Base-by-base conservation (phyloP, 768 basidiomycete genomes). In the Russula virescens region DNA sequence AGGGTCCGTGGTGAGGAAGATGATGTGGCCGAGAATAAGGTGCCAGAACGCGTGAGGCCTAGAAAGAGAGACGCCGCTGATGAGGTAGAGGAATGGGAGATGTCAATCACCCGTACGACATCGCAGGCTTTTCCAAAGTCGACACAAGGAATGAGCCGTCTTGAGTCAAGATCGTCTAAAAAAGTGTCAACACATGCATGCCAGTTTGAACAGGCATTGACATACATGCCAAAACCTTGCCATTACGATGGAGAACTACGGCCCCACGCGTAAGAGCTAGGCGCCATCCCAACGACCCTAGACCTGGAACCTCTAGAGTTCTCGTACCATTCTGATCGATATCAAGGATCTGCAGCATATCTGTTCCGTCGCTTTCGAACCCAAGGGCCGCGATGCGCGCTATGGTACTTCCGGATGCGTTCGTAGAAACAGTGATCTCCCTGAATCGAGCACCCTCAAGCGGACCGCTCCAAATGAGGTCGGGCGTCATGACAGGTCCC, bases 401-500 rank as follows among this genome's bases (percentile, higher is more conserved):
- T 5, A 59, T 34, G 25, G 53, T 18, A 25, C 26, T 28, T 16
- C 57, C 57, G 19, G 54, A 25, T 49, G 6, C 16, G 21, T 57
- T 26, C 14, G 57, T 67, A 57, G 50, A 61, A 23, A 53, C 34
- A 18, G 56, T 28, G 14, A 67, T 52, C 47, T 67, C 64, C 23
- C 66, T 57, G n/a, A 67, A 67, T 38, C 31, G 43, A n/a, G 35
- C 61, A 13, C 66, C 60, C 2, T 56, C 56, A 2, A 64, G 53
- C 4, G 42, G 13, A 16, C 71, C 67, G 42, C 60, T 40, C 70
- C 69, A 56, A 70, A 77, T 74, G 76, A 81, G 14, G 72, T 61
- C 55, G 69, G 88, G 88, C 55, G 83, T 74, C 81, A 89, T 83
- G 5, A 81, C 77, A 56, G 85, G 84, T 26, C 76, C 81, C 0